Conservation (phyloP, 805 yeast genomes). For the Tanozyma kutaoensis region DNA sequence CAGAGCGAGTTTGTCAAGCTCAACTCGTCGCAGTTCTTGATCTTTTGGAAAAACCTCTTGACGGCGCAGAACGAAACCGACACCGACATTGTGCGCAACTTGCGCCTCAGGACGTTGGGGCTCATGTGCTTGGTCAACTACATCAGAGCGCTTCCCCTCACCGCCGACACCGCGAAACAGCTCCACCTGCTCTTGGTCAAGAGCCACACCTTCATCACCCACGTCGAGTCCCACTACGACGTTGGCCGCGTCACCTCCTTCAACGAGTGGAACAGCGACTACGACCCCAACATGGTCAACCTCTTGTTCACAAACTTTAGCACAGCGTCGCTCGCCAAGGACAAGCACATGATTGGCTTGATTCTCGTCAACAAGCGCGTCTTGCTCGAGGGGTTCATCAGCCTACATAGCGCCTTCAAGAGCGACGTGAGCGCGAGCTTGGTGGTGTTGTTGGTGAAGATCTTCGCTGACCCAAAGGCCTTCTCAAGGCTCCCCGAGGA, state of each 20-base stretch:
- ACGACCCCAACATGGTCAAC: constrained; percentile 14
- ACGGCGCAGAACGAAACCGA: constrained; percentile 4
- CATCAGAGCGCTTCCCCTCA: constrained; percentile 19
- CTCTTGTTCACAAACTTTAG: constrained; percentile 14
- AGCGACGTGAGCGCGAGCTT: constrained; percentile 28
- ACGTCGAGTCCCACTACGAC: constrained; percentile 23
- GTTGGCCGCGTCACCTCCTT: constrained; percentile 22
- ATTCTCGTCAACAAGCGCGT: constrained; percentile 23
- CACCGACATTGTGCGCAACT: constrained; percentile 18
- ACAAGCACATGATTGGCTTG: constrained; percentile 15
- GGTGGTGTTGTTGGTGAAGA: constrained; percentile 23
- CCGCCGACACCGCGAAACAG: constrained; percentile 28
- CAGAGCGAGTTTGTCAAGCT: constrained; percentile 28
- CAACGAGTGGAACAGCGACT: constrained; percentile 12
- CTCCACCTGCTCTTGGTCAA: constrained; percentile 26
- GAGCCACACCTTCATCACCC: constrained; percentile 25
- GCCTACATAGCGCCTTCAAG: constrained; percentile 17
- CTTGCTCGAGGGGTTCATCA: constrained; percentile 21
- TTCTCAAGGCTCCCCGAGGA: constrained; percentile 6
- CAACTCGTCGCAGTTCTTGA: constrained; percentile 29
- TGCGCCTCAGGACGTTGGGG: constrained; percentile 23
- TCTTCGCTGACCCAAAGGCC: constrained; percentile 22
- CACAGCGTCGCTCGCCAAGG: constrained; percentile 6
- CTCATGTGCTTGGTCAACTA: constrained; percentile 26
- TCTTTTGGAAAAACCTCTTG: constrained; percentile 30